phyloP scores from a whole-genome alignment of 306 rosid genomes.

The Fragaria nilgerrensis region DNA sequence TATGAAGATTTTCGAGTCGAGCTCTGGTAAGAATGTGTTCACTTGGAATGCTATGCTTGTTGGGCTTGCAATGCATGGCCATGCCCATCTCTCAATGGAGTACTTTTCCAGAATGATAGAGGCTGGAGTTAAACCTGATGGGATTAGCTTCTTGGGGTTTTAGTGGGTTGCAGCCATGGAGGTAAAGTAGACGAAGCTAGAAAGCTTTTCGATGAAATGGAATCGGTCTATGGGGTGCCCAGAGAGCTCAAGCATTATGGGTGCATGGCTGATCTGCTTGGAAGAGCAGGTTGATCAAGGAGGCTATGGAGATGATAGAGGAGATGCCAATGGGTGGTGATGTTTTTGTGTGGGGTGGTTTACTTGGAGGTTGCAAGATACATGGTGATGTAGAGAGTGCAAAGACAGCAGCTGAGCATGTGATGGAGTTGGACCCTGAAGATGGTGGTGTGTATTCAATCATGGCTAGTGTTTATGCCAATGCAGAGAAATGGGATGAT shows the following conservation, averaged over 20 bases:
- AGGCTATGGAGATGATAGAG: slow-evolving; percentile 52
- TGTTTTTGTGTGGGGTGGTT: slow-evolving; percentile 77
- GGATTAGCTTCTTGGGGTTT: slow-evolving; percentile 57
- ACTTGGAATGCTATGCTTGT: slow-evolving; percentile 84
- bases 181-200: slow-evolving; percentile 59
- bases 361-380: slow-evolving; percentile 73
- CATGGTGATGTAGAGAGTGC: slow-evolving; percentile 71
- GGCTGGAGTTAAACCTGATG: slow-evolving; percentile 54
- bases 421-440: slow-evolving; percentile 66
- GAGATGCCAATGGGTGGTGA: slow-evolving; percentile 68
- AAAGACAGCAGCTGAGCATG: slow-evolving; percentile 60
- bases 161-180: slow-evolving; percentile 74
- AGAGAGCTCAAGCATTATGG: slow-evolving; percentile 73
- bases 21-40: slow-evolving; percentile 43
- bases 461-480: slow-evolving; percentile 69
- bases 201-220: slow-evolving; percentile 63
- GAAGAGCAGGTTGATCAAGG: slow-evolving; percentile 61
- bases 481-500: slow-evolving; percentile 64
- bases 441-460: slow-evolving; percentile 83
- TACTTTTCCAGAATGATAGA: slow-evolving; percentile 52
- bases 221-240: slow-evolving; percentile 39
- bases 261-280: slow-evolving; percentile 77
- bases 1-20: slow-evolving; percentile 44
- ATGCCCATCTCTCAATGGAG: slow-evolving; percentile 33
- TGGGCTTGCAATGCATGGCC: slow-evolving; percentile 75